Conservation (phyloP, 2,329 filamentous ascomycete genomes). For the Stemphylium beticola region DNA sequence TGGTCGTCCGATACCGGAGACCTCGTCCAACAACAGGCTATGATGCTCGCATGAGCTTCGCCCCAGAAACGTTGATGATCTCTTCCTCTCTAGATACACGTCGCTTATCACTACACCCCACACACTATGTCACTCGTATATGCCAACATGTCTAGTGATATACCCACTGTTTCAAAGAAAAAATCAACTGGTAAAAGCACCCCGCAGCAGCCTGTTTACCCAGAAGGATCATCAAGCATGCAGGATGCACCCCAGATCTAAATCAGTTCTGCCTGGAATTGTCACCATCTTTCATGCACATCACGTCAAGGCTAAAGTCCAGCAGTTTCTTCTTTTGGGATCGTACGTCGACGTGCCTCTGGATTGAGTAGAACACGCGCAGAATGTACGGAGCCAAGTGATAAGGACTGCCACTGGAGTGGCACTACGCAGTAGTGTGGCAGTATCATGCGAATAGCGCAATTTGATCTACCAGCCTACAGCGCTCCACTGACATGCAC, state of each 20-base stretch:
- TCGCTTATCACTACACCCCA: neutral
- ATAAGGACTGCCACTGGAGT: neutral
- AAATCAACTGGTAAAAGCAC: neutral
- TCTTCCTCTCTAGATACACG: neutral
- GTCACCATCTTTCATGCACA: neutral
- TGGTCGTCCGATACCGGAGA: neutral
- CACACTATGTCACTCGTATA: no score
- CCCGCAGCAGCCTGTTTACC: neutral
- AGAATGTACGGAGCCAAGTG: neutral
- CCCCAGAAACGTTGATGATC: neutral
- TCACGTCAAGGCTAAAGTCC: neutral
- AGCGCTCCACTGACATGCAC: slow-evolving; percentile 38
- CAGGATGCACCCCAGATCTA: neutral
- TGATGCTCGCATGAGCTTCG: slow-evolving; percentile 1
- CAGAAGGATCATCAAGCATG: neutral
- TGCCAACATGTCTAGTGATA: no score
- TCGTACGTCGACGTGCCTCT: neutral
- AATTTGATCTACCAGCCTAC: neutral
- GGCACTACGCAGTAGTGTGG: neutral
- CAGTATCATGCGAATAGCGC: neutral
- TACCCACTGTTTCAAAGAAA: neutral
- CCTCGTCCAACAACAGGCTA: neutral
- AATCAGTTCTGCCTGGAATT: neutral
- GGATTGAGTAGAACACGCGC: neutral
- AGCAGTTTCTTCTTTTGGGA: neutral